Evolutionary conservation across 257 asterid species (phyloP).

Genomic region (Linderniella brevidens): DNA sequence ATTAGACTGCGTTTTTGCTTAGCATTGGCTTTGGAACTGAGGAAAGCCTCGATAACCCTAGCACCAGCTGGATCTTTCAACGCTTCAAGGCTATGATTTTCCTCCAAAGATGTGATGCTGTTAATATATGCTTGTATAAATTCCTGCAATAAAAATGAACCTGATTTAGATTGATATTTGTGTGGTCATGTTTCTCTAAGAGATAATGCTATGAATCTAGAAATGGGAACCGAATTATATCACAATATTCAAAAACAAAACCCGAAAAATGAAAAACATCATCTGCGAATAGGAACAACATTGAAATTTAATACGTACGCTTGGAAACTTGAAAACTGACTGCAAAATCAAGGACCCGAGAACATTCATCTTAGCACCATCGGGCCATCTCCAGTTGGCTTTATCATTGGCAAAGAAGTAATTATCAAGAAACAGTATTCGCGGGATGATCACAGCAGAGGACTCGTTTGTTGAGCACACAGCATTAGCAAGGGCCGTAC

Average conservation of each 20-base stretch:
- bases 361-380: constrained; percentile 53
- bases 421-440: constrained; percentile 62
- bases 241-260: no score
- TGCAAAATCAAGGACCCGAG: constrained; percentile 84
- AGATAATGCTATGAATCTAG: no score
- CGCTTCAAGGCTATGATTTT: constrained; percentile 40
- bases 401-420: constrained; percentile 42
- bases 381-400: constrained; percentile 75
- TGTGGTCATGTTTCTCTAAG: no score
- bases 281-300: neutral
- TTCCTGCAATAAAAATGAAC: constrained; percentile 23
- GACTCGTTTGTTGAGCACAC: constrained; percentile 40
- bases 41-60: constrained; percentile 86
- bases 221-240: neutral
- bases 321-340: constrained; percentile 53
- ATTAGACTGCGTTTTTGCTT: constrained; percentile 66
- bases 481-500: constrained; percentile 79
- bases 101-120: constrained; percentile 69
- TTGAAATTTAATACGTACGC: constrained; percentile 34
- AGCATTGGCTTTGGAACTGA: constrained; percentile 45
- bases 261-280: neutral
- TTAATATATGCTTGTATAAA: constrained; percentile 39
- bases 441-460: constrained; percentile 41
- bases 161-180: no score
- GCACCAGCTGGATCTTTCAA: constrained; percentile 71